These are phyloP conservation scores for Smittium culicis DNA, from an alignment of 371 early-diverging fungal genomes.

Conservation along the genomic window DNA sequence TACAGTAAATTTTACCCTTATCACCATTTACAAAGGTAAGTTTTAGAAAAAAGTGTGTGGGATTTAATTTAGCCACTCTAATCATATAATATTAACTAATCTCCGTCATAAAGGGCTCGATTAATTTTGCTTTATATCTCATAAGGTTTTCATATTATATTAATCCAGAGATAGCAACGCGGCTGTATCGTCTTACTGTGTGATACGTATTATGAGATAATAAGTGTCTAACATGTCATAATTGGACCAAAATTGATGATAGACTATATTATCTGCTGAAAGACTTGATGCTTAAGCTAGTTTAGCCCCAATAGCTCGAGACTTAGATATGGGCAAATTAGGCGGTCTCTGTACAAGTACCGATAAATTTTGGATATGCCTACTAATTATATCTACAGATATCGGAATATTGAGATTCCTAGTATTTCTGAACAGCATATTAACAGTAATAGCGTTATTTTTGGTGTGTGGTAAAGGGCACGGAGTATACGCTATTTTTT, in stretches of 20 bases:
- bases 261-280: not conserved
- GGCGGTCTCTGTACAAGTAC: not conserved
- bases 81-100: not conserved
- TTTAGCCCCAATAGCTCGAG: not conserved
- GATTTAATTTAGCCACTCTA: not conserved
- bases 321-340: not conserved
- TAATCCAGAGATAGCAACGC: not conserved
- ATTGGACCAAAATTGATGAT: not conserved
- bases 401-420: not conserved
- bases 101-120: not conserved
- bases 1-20: not conserved
- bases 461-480: not conserved
- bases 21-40: not conserved
- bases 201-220: not conserved
- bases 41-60: not conserved
- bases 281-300: not conserved
- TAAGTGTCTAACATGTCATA: not conserved
- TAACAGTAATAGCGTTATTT: not conserved
- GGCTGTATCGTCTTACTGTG: not conserved
- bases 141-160: not conserved
- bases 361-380: not conserved
- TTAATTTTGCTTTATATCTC: not conserved
- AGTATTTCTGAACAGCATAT: not conserved
- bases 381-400: not conserved
- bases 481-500: not conserved